phyloP scores from a whole-genome alignment of 163 green algal species.

The Chlorella variabilis region DNA sequence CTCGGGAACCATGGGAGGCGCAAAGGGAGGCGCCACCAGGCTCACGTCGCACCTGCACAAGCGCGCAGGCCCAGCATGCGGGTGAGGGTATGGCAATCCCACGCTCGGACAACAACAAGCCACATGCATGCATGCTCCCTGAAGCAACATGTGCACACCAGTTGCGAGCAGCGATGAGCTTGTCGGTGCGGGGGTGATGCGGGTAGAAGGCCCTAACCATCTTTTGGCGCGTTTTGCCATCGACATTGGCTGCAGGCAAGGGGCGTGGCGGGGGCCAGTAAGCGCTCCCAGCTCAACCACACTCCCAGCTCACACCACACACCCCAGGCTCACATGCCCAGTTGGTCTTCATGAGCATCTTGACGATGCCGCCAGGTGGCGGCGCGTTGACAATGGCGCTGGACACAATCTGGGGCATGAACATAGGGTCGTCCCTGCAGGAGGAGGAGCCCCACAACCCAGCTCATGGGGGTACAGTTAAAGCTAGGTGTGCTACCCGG shows the following conservation, averaged over 20 bases:
- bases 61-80: no score
- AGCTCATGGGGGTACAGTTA: background rate
- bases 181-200: slow-evolving; percentile 42
- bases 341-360: slow-evolving; percentile 54
- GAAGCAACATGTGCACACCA: slow-evolving; percentile 43
- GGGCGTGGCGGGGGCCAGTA: no score
- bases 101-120: no score
- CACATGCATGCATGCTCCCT: background rate
- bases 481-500: background rate
- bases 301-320: no score
- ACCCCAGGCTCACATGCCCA: slow-evolving; percentile 41
- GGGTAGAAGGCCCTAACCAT: slow-evolving; percentile 41
- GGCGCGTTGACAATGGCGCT: slow-evolving; percentile 78
- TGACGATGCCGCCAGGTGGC: slow-evolving; percentile 55
- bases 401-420: slow-evolving; percentile 75
- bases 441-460: background rate
- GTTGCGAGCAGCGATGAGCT: slow-evolving; percentile 57
- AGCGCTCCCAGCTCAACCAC: no score
- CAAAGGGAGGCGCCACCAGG: slow-evolving; percentile 24
- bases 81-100: no score
- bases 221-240: slow-evolving; percentile 14
- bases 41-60: slow-evolving; percentile 34
- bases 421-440: slow-evolving; percentile 60
- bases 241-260: background rate
- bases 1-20: slow-evolving; percentile 27